phyloP scores from a whole-genome alignment of 2,329 filamentous ascomycete species.

The Neopestalotiopsis rosae region DNA sequence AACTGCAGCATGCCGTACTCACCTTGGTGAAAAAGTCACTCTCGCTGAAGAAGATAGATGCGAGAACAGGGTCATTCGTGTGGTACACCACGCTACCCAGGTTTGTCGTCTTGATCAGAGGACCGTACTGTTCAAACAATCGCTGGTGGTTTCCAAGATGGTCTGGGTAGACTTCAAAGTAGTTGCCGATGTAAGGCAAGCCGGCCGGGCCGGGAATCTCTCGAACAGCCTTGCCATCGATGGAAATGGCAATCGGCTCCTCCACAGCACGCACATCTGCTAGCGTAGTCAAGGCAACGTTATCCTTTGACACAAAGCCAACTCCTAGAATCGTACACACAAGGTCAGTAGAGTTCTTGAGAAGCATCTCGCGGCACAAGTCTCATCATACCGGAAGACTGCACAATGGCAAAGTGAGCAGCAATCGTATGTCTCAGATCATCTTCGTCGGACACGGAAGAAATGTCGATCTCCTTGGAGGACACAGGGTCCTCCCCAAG shows the following conservation, averaged over 20 bases:
- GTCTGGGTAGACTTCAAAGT: slow-evolving; percentile 61
- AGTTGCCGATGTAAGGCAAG: slow-evolving; percentile 57
- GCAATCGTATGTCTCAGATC: slow-evolving; percentile 45
- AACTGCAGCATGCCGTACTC: no score
- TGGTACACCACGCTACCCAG: slow-evolving; percentile 55
- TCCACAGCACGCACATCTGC: slow-evolving; percentile 41
- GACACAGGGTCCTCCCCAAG: slow-evolving; percentile 45
- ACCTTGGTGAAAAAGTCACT: slow-evolving; percentile 57
- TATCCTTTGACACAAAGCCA: slow-evolving; percentile 39
- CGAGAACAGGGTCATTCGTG: slow-evolving; percentile 55
- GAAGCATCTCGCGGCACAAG: neutral
- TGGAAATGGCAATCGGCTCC: slow-evolving; percentile 46
- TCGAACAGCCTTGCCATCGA: slow-evolving; percentile 55
- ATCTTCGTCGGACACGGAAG: slow-evolving; percentile 39
- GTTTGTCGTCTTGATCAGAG: slow-evolving; percentile 56
- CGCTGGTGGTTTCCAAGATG: slow-evolving; percentile 62
- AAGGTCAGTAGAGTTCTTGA: neutral
- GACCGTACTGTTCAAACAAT: slow-evolving; percentile 58
- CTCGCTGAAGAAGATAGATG: slow-evolving; percentile 52
- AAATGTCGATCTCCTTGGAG: slow-evolving; percentile 41
- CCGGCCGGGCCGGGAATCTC: slow-evolving; percentile 55
- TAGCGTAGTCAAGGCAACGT: slow-evolving; percentile 36
- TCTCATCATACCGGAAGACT: slow-evolving; percentile 40
- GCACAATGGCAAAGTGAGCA: slow-evolving; percentile 49
- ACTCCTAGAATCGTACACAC: slow-evolving; percentile 35